These are phyloP conservation scores for Ascochyta pisi DNA, from an alignment of 2,329 filamentous ascomycete species.

Conservation along the genomic window DNA sequence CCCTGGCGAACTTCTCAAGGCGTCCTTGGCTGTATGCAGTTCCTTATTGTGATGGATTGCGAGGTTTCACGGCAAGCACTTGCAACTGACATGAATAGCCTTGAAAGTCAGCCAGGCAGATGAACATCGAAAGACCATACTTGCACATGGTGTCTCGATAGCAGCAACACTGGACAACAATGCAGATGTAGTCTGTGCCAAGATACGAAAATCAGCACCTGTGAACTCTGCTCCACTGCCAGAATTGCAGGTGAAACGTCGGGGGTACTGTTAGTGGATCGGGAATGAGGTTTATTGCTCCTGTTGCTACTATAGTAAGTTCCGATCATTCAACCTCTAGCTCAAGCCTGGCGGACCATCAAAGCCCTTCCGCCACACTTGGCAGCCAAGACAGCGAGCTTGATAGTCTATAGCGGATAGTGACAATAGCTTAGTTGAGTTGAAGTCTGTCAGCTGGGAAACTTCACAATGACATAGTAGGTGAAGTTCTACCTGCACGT, in stretches of 20 bases:
- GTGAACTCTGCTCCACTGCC: too few species aligned
- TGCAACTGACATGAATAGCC: not conserved
- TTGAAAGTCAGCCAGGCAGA: not conserved
- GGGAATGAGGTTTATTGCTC: not conserved
- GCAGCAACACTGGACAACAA: not conserved
- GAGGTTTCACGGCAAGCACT: not conserved
- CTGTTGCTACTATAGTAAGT: not conserved
- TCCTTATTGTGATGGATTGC: not conserved
- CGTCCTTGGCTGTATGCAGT: not conserved
- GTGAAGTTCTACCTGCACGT: not conserved
- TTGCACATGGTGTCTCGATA: too few species aligned
- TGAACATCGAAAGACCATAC: not conserved
- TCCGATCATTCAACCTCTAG: not conserved
- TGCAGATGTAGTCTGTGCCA: not conserved
- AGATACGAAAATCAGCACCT: too few species aligned
- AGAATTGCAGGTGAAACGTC: not conserved
- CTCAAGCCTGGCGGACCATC: not conserved
- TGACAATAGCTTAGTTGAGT: not conserved
- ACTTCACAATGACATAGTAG: not conserved
- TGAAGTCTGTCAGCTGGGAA: not conserved
- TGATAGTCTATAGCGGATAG: not conserved
- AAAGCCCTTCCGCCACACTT: conserved; percentile 3
- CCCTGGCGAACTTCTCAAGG: not conserved
- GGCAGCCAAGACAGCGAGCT: conserved; percentile 3
- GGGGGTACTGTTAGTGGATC: not conserved